Evolutionary conservation across 2,329 filamentous ascomycete species (phyloP), one percentile per base, ranked within the genome.

Genomic region (Thielaviopsis punctulata): DNA sequence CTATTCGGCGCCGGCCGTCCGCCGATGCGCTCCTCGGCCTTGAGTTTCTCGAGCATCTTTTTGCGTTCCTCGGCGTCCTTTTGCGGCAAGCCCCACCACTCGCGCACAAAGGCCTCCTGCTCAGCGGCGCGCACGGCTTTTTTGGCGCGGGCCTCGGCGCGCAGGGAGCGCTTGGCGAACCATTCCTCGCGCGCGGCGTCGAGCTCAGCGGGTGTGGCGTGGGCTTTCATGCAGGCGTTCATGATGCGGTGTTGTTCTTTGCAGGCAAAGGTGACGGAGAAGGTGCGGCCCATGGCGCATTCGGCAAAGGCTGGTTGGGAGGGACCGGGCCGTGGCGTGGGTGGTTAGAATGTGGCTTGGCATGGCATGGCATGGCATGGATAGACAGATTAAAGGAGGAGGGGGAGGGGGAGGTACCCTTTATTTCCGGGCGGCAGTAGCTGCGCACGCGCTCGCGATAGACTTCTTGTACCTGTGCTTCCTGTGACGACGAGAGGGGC

Each of bases 131-230:
- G 69, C 55, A 68, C 68, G 52, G 75, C 72, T 60, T 81, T 80
- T 56, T 74, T 72, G 65, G 87, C 81, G 36, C 80, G 70, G 65
- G 83, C 79, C 53, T 69, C 70, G 60, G 80, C 76, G 52, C 89
- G 74, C 68, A 87, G 78, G 59, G 86, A 72, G 49, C 86, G 76
- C 57, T 77, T 74, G 49, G 80, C 78, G 65, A 96, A 96, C 92
- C 92, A 98, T 64, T 96, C 88, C 66, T 88, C 85, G 50, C 92
- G 74, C 57, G 92, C 92, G 22, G 79, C 80, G 68, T 98, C 92
- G 66, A 93, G 77, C 64, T 93, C 86, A 52, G 76, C 79, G 57
- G 81, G 84, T 57, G 86, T 93, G 52, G 90, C 89, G 69, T 93
- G 84, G 52, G 74, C 67, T 59, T 89, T 74, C 88, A 98, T 95